phyloP scores from a whole-genome alignment of 2,329 filamentous ascomycete genomes.

The Hymenoscyphus repandus region DNA sequence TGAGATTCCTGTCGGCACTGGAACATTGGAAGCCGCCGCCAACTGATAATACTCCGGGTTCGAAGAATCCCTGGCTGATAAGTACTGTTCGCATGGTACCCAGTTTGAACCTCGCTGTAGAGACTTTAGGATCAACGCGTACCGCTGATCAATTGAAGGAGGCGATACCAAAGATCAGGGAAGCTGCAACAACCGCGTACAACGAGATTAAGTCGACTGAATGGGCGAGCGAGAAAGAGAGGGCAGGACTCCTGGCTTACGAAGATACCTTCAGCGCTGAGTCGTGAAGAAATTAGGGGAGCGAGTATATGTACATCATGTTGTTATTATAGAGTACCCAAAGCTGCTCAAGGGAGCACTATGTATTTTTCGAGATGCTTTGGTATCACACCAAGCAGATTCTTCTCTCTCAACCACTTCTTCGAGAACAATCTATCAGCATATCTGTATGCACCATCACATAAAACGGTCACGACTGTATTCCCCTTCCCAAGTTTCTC shows the following conservation, averaged over 20 bases:
- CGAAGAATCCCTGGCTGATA: background rate
- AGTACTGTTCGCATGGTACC: conserved; percentile 22
- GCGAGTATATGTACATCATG: conserved; percentile 15
- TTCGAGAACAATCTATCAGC: conserved; percentile 88
- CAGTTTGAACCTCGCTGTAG: conserved; percentile 8
- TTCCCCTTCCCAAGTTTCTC: conserved; percentile 83
- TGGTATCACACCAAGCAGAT: conserved; percentile 73
- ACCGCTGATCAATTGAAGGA: conserved; percentile 10
- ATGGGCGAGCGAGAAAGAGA: background rate
- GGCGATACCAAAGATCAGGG: conserved; percentile 8
- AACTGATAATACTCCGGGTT: background rate
- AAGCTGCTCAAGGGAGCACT: conserved; percentile 61
- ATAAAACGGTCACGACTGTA: conserved; percentile 89
- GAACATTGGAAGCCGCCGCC: background rate
- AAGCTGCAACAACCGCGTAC: background rate
- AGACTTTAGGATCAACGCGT: background rate
- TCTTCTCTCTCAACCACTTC: conserved; percentile 87
- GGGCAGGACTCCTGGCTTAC: background rate
- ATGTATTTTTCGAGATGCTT: conserved; percentile 88
- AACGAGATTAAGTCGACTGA: background rate
- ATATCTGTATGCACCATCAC: conserved; percentile 96
- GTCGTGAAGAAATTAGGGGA: background rate
- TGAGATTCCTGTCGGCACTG: conserved; percentile 18
- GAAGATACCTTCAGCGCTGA: background rate
- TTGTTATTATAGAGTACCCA: conserved; percentile 27